Base-by-base conservation (phyloP, 805 yeast genomes). In the Cyberlindnera xishuangbannaensis region DNA sequence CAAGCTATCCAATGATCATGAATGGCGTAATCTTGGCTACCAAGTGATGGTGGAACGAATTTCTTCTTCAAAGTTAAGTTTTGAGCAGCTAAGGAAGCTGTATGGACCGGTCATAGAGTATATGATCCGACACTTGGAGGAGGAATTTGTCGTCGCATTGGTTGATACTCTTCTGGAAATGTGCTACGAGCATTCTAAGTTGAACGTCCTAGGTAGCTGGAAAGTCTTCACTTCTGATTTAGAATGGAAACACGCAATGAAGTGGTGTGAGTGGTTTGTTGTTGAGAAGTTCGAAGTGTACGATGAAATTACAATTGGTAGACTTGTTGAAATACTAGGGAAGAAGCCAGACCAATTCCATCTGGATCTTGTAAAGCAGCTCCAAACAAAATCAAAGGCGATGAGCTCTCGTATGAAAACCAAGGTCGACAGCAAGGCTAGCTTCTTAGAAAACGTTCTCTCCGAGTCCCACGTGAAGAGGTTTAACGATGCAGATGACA, bases 11-110 rank as follows among this genome's bases (percentile, higher is more conserved):
- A 31, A 22, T 8, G 33, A 31, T 6, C 12, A 31, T 16, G 38
- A 30, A 10, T 36, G 34, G 35, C 22, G 34, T 23, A 25, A 18
- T 6, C 6, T 25, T 45, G 9, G 40, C 60, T 11, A 55, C 2
- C 44, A 54, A 7, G 51, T 55, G 8, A 32, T 67, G 31, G 28
- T 60, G 5, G 61, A 61, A 29, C 57, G 61, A n/a, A 38, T 69
- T 14, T 46, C 63, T 2, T 55, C 43, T 41, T 41, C 25, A 39
- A 62, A 43, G 43, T 43, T 27, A 31, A 59, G 34, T 8, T 50
- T 39, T 33, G 51, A 45, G 1, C 47, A 43, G 12, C 33, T 61
- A 6, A 41, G 50, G 28, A 18, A 50, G 11, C 34, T 65, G 9
- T 65, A 58, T 43, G 55, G 43, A 18, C 59, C 61, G 0, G 28